Conservation (phyloP, 352 stramenopile genomes). For the Halophytophthora batemanensis region DNA sequence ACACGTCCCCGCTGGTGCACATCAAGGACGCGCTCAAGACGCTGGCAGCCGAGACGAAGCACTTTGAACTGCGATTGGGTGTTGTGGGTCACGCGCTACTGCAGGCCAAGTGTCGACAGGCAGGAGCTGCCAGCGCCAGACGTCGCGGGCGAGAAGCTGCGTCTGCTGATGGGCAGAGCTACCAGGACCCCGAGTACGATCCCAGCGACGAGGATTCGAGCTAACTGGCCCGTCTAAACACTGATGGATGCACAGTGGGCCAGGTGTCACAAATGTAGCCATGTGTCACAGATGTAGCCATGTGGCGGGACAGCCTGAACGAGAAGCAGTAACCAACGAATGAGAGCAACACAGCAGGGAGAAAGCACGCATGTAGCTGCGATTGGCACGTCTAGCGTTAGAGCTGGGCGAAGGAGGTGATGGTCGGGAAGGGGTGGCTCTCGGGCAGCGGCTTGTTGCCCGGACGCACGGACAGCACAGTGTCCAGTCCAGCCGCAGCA, state of each 20-base stretch:
- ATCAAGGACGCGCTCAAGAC: slow-evolving; percentile 85
- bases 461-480: slow-evolving; percentile 79
- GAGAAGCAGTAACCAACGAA: too few relatives aligned
- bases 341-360: too few relatives aligned
- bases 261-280: slow-evolving; percentile 4
- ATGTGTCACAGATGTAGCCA: background rate
- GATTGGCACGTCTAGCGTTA: slow-evolving; percentile 15
- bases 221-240: too few relatives aligned
- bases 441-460: slow-evolving; percentile 77
- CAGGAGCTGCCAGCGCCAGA: slow-evolving; percentile 26
- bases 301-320: too few relatives aligned
- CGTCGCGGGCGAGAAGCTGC: slow-evolving; percentile 31
- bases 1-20: slow-evolving; percentile 78
- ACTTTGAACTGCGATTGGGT: slow-evolving; percentile 79
- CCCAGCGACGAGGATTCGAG: slow-evolving; percentile 79
- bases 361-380: background rate
- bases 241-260: slow-evolving; percentile 10
- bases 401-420: slow-evolving; percentile 64
- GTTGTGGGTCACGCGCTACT: slow-evolving; percentile 78
- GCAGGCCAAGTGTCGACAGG: slow-evolving; percentile 67
- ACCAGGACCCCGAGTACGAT: slow-evolving; percentile 77
- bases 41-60: slow-evolving; percentile 73
- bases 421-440: slow-evolving; percentile 46
- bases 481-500: slow-evolving; percentile 55
- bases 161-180: slow-evolving; percentile 32